Evolutionary conservation across 176 grass and related monocot genomes (phyloP).

Genomic region (Saccharum spontaneum): DNA sequence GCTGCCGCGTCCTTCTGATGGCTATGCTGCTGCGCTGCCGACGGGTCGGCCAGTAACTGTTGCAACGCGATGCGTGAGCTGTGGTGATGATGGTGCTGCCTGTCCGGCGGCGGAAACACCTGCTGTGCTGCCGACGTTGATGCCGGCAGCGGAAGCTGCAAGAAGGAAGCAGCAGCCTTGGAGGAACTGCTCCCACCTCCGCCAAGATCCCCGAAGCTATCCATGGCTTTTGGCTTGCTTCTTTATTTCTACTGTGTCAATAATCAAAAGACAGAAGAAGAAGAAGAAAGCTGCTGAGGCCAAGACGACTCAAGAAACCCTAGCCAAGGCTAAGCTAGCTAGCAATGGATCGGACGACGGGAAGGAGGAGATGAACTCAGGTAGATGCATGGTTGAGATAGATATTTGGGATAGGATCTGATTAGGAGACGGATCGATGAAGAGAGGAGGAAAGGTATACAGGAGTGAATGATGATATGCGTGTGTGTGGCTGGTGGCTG

Average conservation of each 20-base stretch:
- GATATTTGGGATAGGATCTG: neutral
- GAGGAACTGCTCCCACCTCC: slow-evolving; percentile 40
- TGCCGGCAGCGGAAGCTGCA: slow-evolving; percentile 51
- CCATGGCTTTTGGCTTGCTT: slow-evolving; percentile 8
- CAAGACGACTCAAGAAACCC: slow-evolving; percentile 40
- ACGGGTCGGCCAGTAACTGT: slow-evolving; percentile 35
- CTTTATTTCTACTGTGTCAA: neutral
- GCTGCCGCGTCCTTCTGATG: neutral
- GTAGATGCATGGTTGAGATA: neutral
- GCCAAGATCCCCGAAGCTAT: slow-evolving; percentile 46
- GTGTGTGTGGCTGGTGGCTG: slow-evolving; percentile 52
- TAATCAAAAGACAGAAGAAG: neutral
- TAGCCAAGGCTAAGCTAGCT: neutral
- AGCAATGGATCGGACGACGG: slow-evolving; percentile 7
- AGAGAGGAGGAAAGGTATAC: slow-evolving; percentile 20
- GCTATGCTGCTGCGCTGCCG: slow-evolving; percentile 20
- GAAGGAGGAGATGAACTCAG: slow-evolving; percentile 12
- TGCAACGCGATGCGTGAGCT: slow-evolving; percentile 33
- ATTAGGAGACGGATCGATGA: neutral
- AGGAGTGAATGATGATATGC: slow-evolving; percentile 37
- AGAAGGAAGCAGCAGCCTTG: slow-evolving; percentile 44
- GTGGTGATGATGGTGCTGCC: slow-evolving; percentile 10
- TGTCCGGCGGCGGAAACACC: slow-evolving; percentile 32
- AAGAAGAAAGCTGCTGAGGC: neutral
- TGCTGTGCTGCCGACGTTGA: slow-evolving; percentile 1